A percentile compares a stretch with the other conserved stretches of the same genome.
Evolutionary conservation across 1,139 yeast genomes (phyloP).

Genomic region (Pichia sp.): DNA sequence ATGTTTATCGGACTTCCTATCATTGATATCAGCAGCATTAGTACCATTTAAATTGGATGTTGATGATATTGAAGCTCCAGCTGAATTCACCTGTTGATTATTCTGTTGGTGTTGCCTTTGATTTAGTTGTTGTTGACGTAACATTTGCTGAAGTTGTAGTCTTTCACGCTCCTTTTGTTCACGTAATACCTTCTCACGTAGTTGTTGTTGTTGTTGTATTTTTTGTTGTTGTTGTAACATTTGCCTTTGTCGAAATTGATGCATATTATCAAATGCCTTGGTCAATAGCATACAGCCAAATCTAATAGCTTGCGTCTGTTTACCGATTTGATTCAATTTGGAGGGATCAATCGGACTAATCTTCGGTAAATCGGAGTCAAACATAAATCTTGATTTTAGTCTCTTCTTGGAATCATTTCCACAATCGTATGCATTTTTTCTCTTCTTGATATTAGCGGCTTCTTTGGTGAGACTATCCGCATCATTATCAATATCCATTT

Average conservation of each 20-base stretch:
- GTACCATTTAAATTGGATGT: background rate
- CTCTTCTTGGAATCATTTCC: constrained; percentile 47
- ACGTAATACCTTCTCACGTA: constrained; percentile 35
- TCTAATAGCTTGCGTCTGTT: constrained; percentile 81
- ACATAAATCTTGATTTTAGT: constrained; percentile 66
- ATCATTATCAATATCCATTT: constrained; percentile 11
- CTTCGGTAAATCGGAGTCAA: constrained; percentile 57
- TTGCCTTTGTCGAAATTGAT: constrained; percentile 36
- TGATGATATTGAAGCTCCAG: background rate
- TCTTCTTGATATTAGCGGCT: constrained; percentile 19
- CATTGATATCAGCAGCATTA: background rate
- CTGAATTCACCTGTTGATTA: background rate
- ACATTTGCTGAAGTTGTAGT: constrained; percentile 4
- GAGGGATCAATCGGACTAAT: constrained; percentile 62
- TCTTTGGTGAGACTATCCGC: constrained; percentile 19
- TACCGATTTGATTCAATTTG: constrained; percentile 70
- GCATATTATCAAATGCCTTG: constrained; percentile 69
- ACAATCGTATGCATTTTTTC: constrained; percentile 49
- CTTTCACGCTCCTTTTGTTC: constrained; percentile 12
- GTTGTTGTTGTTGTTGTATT: constrained; percentile 42
- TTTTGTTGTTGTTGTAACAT: constrained; percentile 48
- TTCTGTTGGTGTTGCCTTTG: background rate
- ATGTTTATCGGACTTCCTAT: background rate
- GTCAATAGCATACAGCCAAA: constrained; percentile 88
- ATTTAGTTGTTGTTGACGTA: constrained; percentile 3